These are phyloP conservation scores for Pleurostoma richardsiae DNA, from an alignment of 2,329 filamentous ascomycete species.

Conservation along the genomic window DNA sequence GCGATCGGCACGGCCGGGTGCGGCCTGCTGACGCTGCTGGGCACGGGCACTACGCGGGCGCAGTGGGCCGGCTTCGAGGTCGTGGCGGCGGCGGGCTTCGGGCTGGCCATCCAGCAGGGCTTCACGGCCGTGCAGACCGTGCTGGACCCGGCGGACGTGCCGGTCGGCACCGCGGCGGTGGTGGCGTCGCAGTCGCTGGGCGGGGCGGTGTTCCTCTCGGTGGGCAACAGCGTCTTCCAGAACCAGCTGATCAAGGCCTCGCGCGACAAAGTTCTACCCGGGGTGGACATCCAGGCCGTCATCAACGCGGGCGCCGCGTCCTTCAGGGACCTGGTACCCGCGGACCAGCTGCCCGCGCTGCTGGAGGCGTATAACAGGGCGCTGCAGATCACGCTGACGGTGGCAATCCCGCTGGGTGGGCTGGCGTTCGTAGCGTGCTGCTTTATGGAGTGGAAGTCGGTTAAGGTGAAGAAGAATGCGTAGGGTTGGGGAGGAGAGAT, in stretches of 20 bases:
- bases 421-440: constrained; percentile 14
- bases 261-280: constrained; percentile 6
- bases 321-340: constrained; percentile 14
- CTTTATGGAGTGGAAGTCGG: constrained; percentile 17
- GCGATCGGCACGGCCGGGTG: constrained; percentile 26
- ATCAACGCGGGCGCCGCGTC: constrained; percentile 15
- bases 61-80: constrained; percentile 28
- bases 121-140: constrained; percentile 33
- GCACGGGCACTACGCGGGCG: constrained; percentile 20
- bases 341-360: constrained; percentile 9
- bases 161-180: constrained; percentile 34
- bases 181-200: constrained; percentile 36
- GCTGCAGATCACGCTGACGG: constrained; percentile 13
- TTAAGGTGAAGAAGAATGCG: constrained; percentile 8
- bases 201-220: constrained; percentile 40
- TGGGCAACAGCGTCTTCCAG: constrained; percentile 35
- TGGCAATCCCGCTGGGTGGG: constrained; percentile 13
- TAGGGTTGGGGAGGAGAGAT: constrained; percentile 5
- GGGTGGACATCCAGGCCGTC: constrained; percentile 11
- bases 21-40: constrained; percentile 27
- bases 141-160: constrained; percentile 28
- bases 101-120: constrained; percentile 31
- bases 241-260: constrained; percentile 19
- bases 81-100: constrained; percentile 27
- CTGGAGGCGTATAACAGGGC: constrained; percentile 12